Percentiles rank a stretch among this genome's conserved stretches.
Evolutionary conservation across 768 basidiomycete species (phyloP).

Genomic region (Leccinum truebloodii): DNA sequence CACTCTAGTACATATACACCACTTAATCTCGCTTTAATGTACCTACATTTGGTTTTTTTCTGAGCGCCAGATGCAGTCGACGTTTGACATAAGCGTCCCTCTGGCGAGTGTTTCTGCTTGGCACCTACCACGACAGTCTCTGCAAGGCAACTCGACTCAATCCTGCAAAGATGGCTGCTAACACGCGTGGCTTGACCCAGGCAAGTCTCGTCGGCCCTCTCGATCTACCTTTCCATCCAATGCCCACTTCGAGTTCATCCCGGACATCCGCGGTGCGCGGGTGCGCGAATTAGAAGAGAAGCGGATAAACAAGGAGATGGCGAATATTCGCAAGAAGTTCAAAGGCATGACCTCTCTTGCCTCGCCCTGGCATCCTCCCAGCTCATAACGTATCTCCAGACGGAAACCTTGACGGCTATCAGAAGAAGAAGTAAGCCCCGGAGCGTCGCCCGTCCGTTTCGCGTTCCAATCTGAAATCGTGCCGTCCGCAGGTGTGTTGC

Average conservation of each 20-base stretch:
- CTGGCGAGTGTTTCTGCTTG: background rate
- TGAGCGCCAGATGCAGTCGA: background rate
- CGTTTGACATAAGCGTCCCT: conserved; percentile 7
- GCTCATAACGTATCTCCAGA: conserved; percentile 44
- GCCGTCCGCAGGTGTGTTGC: conserved; percentile 77
- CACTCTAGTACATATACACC: conserved; percentile 16
- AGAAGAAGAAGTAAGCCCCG: conserved; percentile 82
- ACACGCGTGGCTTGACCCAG: conserved; percentile 92
- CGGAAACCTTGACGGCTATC: conserved; percentile 85
- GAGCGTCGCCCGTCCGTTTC: conserved; percentile 10
- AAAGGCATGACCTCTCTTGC: conserved; percentile 59
- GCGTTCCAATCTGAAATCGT: conserved; percentile 18
- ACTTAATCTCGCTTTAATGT: conserved; percentile 13
- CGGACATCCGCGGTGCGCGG: conserved; percentile 95
- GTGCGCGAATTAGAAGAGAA: conserved; percentile 98
- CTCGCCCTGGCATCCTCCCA: conserved; percentile 6
- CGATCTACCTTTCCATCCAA: conserved; percentile 9
- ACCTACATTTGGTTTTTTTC: conserved; percentile 7
- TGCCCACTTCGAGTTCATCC: conserved; percentile 77
- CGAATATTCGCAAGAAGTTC: conserved; percentile 98
- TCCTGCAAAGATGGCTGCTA: conserved; percentile 68
- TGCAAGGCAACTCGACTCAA: background rate
- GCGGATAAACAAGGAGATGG: conserved; percentile 99
- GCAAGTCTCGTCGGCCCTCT: conserved; percentile 41
- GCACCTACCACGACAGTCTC: background rate